A percentile compares a stretch with the other conserved stretches of the same genome.
Conservation (phyloP, 2,329 filamentous ascomycete species). For the Thelonectria rubi region DNA sequence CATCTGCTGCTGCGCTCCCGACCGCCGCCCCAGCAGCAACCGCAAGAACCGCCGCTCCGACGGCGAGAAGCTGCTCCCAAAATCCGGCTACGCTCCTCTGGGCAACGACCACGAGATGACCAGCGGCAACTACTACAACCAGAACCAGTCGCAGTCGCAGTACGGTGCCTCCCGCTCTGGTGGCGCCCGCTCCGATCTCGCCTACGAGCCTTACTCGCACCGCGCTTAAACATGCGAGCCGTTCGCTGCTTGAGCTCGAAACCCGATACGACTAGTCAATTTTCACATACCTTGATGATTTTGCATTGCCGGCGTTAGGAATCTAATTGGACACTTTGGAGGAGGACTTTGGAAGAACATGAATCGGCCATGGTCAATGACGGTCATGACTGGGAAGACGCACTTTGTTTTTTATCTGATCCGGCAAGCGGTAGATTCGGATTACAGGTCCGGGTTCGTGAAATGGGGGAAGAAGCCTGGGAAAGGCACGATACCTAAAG, state of each 20-base stretch:
- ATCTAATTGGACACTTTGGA: constrained; percentile 2
- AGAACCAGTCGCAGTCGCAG: constrained; percentile 43
- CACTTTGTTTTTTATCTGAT: constrained; percentile 13
- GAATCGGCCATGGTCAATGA: constrained; percentile 17
- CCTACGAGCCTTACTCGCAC: constrained; percentile 73
- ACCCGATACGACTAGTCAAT: constrained; percentile 31
- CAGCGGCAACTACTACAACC: constrained; percentile 51
- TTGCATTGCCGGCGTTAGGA: constrained; percentile 43
- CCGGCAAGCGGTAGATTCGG: constrained; percentile 17
- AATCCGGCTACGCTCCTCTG: constrained; percentile 52
- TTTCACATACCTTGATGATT: constrained; percentile 35
- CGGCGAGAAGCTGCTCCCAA: constrained; percentile 62
- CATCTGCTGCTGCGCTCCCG: constrained; percentile 78
- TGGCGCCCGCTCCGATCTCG: constrained; percentile 59
- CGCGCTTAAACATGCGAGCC: constrained; percentile 52
- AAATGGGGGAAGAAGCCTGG: constrained; percentile 31
- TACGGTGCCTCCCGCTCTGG: constrained; percentile 51
- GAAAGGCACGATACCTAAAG: constrained; percentile 38
- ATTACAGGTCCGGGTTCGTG: constrained; percentile 24
- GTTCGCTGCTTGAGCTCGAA: constrained; percentile 16
- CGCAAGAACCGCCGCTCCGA: constrained; percentile 49
- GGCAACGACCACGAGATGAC: constrained; percentile 49
- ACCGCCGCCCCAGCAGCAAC: constrained; percentile 45
- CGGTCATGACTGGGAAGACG: constrained; percentile 14
- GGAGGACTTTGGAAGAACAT: constrained; percentile 11